Evolutionary conservation across 2,329 filamentous ascomycete species (phyloP).

Genomic region (Exophiala oligosperma): DNA sequence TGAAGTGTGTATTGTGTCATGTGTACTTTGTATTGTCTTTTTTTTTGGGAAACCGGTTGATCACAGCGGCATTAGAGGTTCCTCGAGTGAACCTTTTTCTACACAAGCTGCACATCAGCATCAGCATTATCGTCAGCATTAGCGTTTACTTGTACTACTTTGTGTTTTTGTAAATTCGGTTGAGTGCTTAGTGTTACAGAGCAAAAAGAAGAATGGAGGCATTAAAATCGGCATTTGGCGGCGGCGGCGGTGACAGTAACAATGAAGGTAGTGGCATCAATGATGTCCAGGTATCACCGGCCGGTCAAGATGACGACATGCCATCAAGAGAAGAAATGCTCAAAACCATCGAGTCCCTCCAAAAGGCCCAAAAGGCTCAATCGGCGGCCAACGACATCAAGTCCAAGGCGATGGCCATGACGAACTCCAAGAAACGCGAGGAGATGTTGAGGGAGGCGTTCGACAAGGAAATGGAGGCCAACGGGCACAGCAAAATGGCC

Average conservation of each 20-base stretch:
- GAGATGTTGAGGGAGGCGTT: constrained; percentile 22
- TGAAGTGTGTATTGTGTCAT: too few species aligned
- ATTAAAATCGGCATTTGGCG: background rate
- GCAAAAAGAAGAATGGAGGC: background rate
- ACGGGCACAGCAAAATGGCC: constrained; percentile 25
- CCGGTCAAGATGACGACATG: background rate
- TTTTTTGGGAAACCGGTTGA: too few species aligned
- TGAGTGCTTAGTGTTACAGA: too few species aligned
- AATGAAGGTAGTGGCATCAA: constrained; percentile 6
- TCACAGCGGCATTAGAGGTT: too few species aligned
- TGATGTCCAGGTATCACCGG: background rate
- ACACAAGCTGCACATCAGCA: background rate
- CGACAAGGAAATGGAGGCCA: constrained; percentile 23
- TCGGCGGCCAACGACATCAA: constrained; percentile 20
- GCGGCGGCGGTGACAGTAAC: background rate
- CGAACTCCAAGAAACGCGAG: constrained; percentile 18
- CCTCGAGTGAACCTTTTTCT: too few species aligned
- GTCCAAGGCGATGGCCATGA: constrained; percentile 19
- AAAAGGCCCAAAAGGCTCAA: constrained; percentile 23
- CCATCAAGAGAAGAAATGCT: constrained; percentile 16
- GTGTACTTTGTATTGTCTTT: too few species aligned
- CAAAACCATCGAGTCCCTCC: constrained; percentile 18
- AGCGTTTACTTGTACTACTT: background rate
- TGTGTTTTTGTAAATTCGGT: too few species aligned
- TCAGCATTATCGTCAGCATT: background rate